Evolutionary conservation across 371 early-diverging fungal genomes (phyloP).

Genomic region (Nematocida ausubeli): DNA sequence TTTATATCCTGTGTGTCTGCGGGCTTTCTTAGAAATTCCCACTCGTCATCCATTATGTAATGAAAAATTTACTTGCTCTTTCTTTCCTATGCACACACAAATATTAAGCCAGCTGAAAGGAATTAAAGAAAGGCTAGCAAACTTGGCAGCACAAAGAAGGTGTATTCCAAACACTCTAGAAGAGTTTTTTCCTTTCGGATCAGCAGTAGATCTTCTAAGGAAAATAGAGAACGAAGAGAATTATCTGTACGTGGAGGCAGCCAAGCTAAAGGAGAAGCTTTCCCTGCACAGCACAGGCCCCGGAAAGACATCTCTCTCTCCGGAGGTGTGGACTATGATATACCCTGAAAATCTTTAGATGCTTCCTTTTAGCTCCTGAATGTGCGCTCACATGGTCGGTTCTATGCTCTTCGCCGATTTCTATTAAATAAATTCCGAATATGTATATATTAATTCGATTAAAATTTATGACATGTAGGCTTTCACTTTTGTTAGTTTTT

Average conservation of each 20-base stretch:
- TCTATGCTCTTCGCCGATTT: too few relatives aligned
- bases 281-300: background rate
- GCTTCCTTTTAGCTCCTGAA: too few relatives aligned
- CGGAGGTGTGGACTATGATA: background rate
- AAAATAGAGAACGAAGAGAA: conserved; percentile 34
- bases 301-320: background rate
- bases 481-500: background rate
- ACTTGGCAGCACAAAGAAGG: conserved; percentile 9
- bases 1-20: background rate
- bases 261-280: conserved; percentile 15
- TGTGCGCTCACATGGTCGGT: too few relatives aligned
- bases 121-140: conserved; percentile 23
- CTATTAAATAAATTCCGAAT: background rate
- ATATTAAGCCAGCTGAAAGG: background rate
- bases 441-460: background rate
- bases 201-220: conserved; percentile 6
- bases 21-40: conserved; percentile 47
- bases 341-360: conserved; percentile 1
- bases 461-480: background rate
- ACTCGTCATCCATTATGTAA: conserved; percentile 20
- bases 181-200: conserved; percentile 19
- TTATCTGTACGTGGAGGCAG: conserved; percentile 15
- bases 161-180: background rate
- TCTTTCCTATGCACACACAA: background rate
- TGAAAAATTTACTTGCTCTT: conserved; percentile 1